Conservation (phyloP, 106 monocot species). For the Agapanthus africanus region DNA sequence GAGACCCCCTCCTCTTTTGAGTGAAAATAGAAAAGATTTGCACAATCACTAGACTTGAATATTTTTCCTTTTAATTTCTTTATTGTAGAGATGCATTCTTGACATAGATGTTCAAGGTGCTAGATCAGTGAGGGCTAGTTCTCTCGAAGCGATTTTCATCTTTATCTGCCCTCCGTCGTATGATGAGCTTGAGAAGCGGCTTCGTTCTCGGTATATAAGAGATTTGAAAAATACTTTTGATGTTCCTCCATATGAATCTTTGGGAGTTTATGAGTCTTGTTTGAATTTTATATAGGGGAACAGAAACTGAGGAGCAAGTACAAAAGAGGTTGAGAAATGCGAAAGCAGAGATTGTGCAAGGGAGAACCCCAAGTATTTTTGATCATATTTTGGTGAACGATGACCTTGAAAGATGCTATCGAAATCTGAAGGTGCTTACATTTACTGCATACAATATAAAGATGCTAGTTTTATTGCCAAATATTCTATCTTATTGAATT, state of each 20-base stretch:
- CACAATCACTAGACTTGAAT: background rate
- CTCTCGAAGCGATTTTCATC: slow-evolving; percentile 82
- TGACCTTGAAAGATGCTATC: slow-evolving; percentile 70
- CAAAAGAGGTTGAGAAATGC: slow-evolving; percentile 89
- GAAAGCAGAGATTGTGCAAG: slow-evolving; percentile 65
- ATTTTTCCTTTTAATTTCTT: background rate
- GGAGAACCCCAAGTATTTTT: slow-evolving; percentile 47
- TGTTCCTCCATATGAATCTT: background rate
- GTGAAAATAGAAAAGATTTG: no score
- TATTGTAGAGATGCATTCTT: slow-evolving; percentile 82
- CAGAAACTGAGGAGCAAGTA: slow-evolving; percentile 88
- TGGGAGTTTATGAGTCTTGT: no score
- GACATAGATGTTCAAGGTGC: slow-evolving; percentile 99
- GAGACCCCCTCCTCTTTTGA: no score
- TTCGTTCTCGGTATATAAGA: slow-evolving; percentile 57
- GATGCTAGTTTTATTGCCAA: no score
- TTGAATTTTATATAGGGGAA: slow-evolving; percentile 60
- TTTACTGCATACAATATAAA: no score
- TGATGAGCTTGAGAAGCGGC: slow-evolving; percentile 85
- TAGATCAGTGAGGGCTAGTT: slow-evolving; percentile 75
- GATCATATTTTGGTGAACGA: slow-evolving; percentile 86
- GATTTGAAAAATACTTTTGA: background rate
- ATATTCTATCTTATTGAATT: no score
- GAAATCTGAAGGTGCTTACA: slow-evolving; percentile 72
- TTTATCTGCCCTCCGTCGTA: slow-evolving; percentile 81